Base-by-base conservation (phyloP, 2,329 filamentous ascomycete genomes). In the Clonostachys chloroleuca region DNA sequence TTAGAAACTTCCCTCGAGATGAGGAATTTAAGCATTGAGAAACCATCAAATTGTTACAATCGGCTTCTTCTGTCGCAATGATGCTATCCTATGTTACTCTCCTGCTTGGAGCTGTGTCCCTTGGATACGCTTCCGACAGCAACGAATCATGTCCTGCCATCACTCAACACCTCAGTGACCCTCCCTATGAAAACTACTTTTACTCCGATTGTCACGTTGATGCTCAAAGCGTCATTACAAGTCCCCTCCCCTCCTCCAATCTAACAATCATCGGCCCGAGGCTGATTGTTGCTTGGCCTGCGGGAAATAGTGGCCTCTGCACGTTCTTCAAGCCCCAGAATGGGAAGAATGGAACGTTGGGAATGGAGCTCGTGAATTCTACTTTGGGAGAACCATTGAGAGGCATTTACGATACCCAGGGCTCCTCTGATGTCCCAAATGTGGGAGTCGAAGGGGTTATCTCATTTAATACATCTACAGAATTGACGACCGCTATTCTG, bases 121-220 rank as follows among this genome's bases (percentile, higher is more conserved):
- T 18, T 18, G 18, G 18, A 5, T 18, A 18, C 18, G 18, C 18
- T 18, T 18, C 5, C 5, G 18, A 18, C 5, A 18, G 18, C 18
- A 18, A 18, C 4, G 5, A 18, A 18, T 18, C 18, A 4, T 18
- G 18, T 18, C 5, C 18, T 18, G 18, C 5, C 18, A 18, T 18
- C 18, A 18, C 18, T 4, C 18, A 18, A 18, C 18, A 46, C 30
- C 64, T 83, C 4, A 75, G 68, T 34, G 79, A 83, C 51, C 71
- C 74, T 3, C 81, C 81, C 0, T 83, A 84, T 49, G 69, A 80
- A 39, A 84, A 86, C 55, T 84, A 80, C 62, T 84, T 86, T 63
- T 80, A 83, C 53, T 84, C 80, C 1, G 81, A 86, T 56, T 85
- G 81, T 59, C 71, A 82, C 51, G 70, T 74, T 3, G 73, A 76